These are phyloP conservation scores for Blastocystis sp. DNA, from an alignment of 352 stramenopile genomes.

Conservation along the genomic window DNA sequence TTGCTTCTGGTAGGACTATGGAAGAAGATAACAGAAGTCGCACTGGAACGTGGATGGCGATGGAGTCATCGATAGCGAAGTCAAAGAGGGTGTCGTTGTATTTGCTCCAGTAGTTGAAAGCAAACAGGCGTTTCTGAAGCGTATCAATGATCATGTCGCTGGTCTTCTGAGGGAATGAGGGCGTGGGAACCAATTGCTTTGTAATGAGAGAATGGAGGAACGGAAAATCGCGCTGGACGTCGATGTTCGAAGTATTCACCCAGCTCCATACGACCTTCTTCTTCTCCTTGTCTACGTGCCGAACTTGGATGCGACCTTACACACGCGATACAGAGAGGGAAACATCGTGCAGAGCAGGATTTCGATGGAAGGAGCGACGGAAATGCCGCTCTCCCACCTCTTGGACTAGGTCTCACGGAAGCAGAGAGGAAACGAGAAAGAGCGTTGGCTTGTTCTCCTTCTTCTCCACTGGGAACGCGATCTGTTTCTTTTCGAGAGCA, in stretches of 20 bases:
- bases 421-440: neutral
- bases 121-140: neutral
- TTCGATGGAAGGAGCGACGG: constrained; percentile 26
- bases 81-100: neutral
- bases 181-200: neutral
- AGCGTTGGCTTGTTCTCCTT: neutral
- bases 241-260: neutral
- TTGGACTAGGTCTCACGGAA: neutral
- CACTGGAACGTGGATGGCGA: constrained; percentile 36
- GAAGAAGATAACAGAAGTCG: neutral
- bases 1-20: neutral
- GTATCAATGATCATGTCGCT: neutral
- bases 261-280: neutral
- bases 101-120: constrained; percentile 47
- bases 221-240: neutral
- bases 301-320: neutral
- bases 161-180: neutral
- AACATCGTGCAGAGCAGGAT: constrained; percentile 8
- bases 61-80: neutral
- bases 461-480: neutral
- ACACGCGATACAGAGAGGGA: neutral
- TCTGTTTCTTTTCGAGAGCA: neutral
- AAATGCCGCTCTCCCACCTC: neutral
- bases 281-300: neutral
- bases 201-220: neutral